Conservation (phyloP, 2,329 filamentous ascomycete species). For the Reticulascus tulasneorum region DNA sequence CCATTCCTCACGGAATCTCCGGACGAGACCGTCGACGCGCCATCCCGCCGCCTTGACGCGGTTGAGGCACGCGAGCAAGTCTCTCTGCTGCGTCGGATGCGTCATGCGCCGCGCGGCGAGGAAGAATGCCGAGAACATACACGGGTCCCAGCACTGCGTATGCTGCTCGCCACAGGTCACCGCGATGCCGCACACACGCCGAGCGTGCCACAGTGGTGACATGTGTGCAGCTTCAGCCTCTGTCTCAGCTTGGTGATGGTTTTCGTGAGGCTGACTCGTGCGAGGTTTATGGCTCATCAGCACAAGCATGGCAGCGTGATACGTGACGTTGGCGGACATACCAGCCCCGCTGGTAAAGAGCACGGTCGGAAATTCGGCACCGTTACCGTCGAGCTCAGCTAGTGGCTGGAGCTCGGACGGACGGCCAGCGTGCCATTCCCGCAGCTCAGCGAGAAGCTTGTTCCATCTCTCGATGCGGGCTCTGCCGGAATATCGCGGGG, state of each 20-base stretch:
- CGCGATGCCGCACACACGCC: constrained; percentile 44
- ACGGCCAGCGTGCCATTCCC: constrained; percentile 27
- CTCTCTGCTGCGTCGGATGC: constrained; percentile 41
- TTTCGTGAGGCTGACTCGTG: constrained; percentile 26
- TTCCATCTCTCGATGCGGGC: no score
- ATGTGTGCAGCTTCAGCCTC: no score
- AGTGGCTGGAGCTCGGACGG: constrained; percentile 28
- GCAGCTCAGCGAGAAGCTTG: constrained; percentile 24
- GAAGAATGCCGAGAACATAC: constrained; percentile 41
- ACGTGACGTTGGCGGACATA: constrained; percentile 52
- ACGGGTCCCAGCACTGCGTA: constrained; percentile 46
- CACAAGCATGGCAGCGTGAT: constrained; percentile 51
- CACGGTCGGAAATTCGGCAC: constrained; percentile 25
- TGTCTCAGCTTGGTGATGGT: no score
- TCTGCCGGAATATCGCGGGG: no score
- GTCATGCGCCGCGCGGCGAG: constrained; percentile 43
- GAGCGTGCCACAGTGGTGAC: constrained; percentile 45
- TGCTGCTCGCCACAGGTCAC: constrained; percentile 40
- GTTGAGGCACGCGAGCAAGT: constrained; percentile 34
- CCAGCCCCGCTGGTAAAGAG: constrained; percentile 34
- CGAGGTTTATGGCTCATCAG: constrained; percentile 48
- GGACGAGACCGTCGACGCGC: constrained; percentile 23
- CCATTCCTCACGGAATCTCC: constrained; percentile 24
- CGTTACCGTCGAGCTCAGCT: constrained; percentile 25
- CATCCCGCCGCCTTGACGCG: constrained; percentile 38